These are phyloP conservation scores for Lepidium sativum DNA, from an alignment of 345 rosid species.

Conservation along the genomic window DNA sequence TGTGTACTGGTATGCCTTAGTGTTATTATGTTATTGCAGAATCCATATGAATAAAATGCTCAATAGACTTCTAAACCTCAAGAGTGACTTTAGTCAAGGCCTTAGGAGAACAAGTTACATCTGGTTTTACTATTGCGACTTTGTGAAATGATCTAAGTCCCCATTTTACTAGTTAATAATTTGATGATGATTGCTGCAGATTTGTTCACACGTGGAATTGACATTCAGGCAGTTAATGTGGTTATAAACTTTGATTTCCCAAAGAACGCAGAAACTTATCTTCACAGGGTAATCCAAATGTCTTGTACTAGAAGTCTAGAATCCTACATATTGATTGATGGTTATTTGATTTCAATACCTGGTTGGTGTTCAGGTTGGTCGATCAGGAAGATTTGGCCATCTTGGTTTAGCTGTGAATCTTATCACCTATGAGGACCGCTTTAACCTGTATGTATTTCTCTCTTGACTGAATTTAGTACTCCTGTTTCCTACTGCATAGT, in stretches of 20 bases:
- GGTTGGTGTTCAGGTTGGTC: slow-evolving; percentile 53
- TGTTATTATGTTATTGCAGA: no score
- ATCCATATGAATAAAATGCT: no score
- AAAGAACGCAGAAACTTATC: slow-evolving; percentile 81
- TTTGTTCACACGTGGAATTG: no score
- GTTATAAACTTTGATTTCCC: slow-evolving; percentile 81
- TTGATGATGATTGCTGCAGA: no score
- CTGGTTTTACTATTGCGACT: no score
- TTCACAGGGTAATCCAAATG: slow-evolving; percentile 66
- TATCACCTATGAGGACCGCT: slow-evolving; percentile 89
- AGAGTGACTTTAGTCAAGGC: no score
- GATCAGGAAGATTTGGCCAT: slow-evolving; percentile 94
- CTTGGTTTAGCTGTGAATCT: slow-evolving; percentile 93
- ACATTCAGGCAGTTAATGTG: no score
- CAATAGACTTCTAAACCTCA: no score
- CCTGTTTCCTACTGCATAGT: not conserved
- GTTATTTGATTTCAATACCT: not conserved
- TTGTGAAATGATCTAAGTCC: no score
- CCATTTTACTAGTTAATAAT: no score
- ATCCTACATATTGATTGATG: not conserved
- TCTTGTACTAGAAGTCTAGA: not conserved
- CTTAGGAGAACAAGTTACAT: no score
- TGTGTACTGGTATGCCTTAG: slow-evolving; percentile 78
- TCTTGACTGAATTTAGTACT: not conserved
- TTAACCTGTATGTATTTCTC: slow-evolving; percentile 57